Conservation (phyloP, 371 early-diverging fungal genomes). For the Actinomortierella ambigua region DNA sequence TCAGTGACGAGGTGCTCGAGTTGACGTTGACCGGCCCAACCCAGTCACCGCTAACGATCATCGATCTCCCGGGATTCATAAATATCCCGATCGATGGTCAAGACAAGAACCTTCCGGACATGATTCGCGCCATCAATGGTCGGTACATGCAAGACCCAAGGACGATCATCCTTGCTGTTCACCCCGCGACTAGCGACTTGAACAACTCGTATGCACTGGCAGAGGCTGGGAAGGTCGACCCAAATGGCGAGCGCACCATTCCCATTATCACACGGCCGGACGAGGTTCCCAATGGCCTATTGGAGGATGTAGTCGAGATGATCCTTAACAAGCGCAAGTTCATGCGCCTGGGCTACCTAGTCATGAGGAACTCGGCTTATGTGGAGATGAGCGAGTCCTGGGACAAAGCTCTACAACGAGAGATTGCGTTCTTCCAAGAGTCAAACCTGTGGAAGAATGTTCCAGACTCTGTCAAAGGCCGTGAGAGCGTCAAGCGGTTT, state of each 20-base stretch:
- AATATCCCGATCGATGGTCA: slow-evolving; percentile 1
- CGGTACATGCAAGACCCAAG: slow-evolving; percentile 2
- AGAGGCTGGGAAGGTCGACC: neutral
- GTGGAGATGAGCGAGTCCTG: neutral
- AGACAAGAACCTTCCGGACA: slow-evolving; percentile 1
- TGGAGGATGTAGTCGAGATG: slow-evolving; percentile 1
- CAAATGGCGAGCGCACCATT: slow-evolving; percentile 11
- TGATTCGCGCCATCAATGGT: slow-evolving; percentile 6
- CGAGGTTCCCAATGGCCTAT: neutral
- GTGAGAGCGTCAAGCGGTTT: slow-evolving; percentile 4
- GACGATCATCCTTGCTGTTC: slow-evolving; percentile 14
- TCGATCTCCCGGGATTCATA: slow-evolving; percentile 11
- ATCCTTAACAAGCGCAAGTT: slow-evolving; percentile 8
- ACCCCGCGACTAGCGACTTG: slow-evolving; percentile 5
- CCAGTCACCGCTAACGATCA: slow-evolving; percentile 11
- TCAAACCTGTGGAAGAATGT: slow-evolving; percentile 5
- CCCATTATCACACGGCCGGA: slow-evolving; percentile 17
- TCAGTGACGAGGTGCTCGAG: slow-evolving; percentile 10
- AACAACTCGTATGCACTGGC: slow-evolving; percentile 2
- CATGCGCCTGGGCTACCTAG: slow-evolving; percentile 17
- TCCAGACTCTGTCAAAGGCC: slow-evolving; percentile 7
- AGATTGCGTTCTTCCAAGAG: slow-evolving; percentile 3
- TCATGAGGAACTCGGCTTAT: slow-evolving; percentile 5
- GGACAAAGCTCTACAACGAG: neutral
- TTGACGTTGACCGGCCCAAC: slow-evolving; percentile 6